Percentiles rank a stretch among this genome's conserved stretches.
Conservation (phyloP, 768 basidiomycete genomes). For the Coprinopsis cinerea region DNA sequence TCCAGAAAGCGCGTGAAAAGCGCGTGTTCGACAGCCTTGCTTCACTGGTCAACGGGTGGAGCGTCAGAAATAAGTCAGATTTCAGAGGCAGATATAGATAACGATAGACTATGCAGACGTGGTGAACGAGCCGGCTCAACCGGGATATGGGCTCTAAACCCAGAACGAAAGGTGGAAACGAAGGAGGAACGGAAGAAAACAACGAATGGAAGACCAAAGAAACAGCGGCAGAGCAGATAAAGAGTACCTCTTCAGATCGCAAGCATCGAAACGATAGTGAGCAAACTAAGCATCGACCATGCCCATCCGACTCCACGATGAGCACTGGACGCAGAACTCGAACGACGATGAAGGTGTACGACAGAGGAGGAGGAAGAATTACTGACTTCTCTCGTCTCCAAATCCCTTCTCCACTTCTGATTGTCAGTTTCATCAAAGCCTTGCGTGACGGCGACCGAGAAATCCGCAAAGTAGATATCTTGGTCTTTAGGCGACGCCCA, state of each 20-base stretch:
- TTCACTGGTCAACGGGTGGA: too few relatives aligned
- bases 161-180: too few relatives aligned
- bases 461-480: slow-evolving; percentile 60
- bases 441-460: slow-evolving; percentile 56
- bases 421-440: not conserved
- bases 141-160: too few relatives aligned
- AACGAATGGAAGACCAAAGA: not conserved
- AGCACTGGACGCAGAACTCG: not conserved
- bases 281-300: not conserved
- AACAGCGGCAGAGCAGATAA: not conserved
- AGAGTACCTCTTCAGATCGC: not conserved
- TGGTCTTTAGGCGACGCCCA: slow-evolving; percentile 55
- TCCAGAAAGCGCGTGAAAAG: too few relatives aligned
- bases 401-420: not conserved
- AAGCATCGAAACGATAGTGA: not conserved
- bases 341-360: too few relatives aligned
- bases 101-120: too few relatives aligned
- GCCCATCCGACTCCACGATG: not conserved
- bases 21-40: too few relatives aligned
- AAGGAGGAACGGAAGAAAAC: too few relatives aligned
- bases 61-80: too few relatives aligned
- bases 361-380: too few relatives aligned
- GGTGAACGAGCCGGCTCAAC: too few relatives aligned
- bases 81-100: too few relatives aligned
- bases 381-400: not conserved